Evolutionary conservation across 2,329 filamentous ascomycete genomes (phyloP).

Genomic region (Hymenoscyphus albidus): DNA sequence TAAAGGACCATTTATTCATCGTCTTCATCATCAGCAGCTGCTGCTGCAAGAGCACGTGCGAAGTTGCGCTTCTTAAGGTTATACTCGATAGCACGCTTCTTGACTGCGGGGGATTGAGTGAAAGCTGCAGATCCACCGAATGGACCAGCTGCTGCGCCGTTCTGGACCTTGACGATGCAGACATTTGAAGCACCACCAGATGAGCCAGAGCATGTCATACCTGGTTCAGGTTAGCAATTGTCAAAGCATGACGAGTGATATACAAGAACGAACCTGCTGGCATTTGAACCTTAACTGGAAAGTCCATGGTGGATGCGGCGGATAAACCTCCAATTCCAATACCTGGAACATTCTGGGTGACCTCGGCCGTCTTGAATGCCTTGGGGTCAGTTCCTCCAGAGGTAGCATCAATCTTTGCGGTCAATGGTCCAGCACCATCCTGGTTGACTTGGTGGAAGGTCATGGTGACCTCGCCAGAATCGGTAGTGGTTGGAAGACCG

Average conservation of each 20-base stretch:
- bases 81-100: conserved; percentile 61
- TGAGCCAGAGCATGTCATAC: conserved; percentile 61
- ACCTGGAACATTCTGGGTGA: conserved; percentile 60
- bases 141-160: conserved; percentile 58
- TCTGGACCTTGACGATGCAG: conserved; percentile 62
- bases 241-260: not conserved
- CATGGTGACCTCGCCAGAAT: conserved; percentile 59
- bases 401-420: conserved; percentile 56
- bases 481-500: conserved; percentile 56
- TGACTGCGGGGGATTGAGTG: conserved; percentile 53
- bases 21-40: conserved; percentile 22
- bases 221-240: not conserved
- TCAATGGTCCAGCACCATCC: conserved; percentile 63
- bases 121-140: conserved; percentile 66
- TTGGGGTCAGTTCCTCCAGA: conserved; percentile 57
- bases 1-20: not conserved
- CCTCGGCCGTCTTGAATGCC: conserved; percentile 57
- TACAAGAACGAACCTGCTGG: conserved; percentile 41
- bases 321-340: conserved; percentile 54
- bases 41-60: conserved; percentile 32
- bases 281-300: conserved; percentile 62
- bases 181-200: conserved; percentile 58
- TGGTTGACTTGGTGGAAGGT: conserved; percentile 69
- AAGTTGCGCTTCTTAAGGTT: conserved; percentile 37
- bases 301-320: conserved; percentile 57